Percentiles rank a stretch among this genome's conserved stretches.
These are phyloP conservation scores for Marasmius oreades DNA, from an alignment of 1,284 basidiomycete species.

Conservation along the genomic window DNA sequence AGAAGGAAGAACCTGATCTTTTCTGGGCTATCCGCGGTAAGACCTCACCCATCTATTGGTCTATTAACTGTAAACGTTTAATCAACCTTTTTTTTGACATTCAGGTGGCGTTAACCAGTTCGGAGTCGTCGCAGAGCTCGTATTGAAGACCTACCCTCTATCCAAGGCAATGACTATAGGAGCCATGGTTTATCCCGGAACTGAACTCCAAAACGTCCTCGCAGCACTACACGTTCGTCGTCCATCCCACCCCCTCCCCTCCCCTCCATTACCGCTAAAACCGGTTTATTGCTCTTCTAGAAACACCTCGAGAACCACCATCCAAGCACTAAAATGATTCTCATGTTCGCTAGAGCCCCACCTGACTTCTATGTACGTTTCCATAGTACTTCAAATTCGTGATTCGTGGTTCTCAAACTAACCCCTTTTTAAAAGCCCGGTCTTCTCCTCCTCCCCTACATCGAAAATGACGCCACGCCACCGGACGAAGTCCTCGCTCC, in stretches of 20 bases:
- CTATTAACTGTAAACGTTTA: too few relatives aligned
- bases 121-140: slow-evolving; percentile 45
- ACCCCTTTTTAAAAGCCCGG: background rate
- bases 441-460: background rate
- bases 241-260: background rate
- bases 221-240: slow-evolving; percentile 11
- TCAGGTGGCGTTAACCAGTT: slow-evolving; percentile 43
- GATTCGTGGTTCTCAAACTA: background rate
- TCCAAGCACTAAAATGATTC: background rate
- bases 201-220: slow-evolving; percentile 12
- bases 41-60: too few relatives aligned
- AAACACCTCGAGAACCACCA: background rate
- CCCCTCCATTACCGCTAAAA: background rate
- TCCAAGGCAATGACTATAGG: slow-evolving; percentile 21
- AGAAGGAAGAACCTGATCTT: too few relatives aligned
- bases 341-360: background rate
- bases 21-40: too few relatives aligned
- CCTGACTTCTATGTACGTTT: background rate
- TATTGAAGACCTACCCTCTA: slow-evolving; percentile 28
- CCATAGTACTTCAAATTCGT: background rate
- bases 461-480: background rate
- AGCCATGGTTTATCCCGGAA: slow-evolving; percentile 16
- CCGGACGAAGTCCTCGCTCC: background rate
- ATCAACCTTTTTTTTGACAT: background rate
- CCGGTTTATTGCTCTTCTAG: too few relatives aligned